A percentile compares a stretch with the other conserved stretches of the same genome.
phyloP scores from a whole-genome alignment of 495 filamentous ascomycete genomes.

The Daldinia vernicosa region DNA sequence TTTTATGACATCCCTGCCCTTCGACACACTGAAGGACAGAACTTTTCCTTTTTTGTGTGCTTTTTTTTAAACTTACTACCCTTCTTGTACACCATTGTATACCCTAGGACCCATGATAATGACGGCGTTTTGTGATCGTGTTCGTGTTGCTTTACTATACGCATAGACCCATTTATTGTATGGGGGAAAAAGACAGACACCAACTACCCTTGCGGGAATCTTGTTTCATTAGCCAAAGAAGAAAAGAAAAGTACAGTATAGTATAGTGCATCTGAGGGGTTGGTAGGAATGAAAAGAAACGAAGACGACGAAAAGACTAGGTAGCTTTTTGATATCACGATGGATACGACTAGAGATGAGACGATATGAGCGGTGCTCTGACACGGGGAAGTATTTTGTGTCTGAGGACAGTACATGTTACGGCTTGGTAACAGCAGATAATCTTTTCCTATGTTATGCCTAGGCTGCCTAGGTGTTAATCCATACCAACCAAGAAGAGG shows the following conservation, averaged over 20 bases:
- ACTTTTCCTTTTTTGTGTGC: background rate
- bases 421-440: slow-evolving; percentile 11
- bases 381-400: background rate
- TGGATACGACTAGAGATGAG: slow-evolving; percentile 27
- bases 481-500: background rate
- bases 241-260: background rate
- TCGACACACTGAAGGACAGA: slow-evolving; percentile 4
- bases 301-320: slow-evolving; percentile 24
- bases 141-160: background rate
- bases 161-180: slow-evolving; percentile 3
- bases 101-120: slow-evolving; percentile 28
- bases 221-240: slow-evolving; percentile 11
- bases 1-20: background rate
- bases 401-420: slow-evolving; percentile 7
- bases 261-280: background rate
- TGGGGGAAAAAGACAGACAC: slow-evolving; percentile 16
- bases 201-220: slow-evolving; percentile 22
- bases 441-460: slow-evolving; percentile 25
- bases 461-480: background rate
- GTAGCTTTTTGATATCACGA: slow-evolving; percentile 1
- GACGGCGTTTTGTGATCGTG: slow-evolving; percentile 23
- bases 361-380: slow-evolving; percentile 10
- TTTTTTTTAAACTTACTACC: slow-evolving; percentile 4
- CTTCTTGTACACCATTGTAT: slow-evolving; percentile 38
- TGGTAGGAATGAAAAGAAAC: background rate